These are phyloP conservation scores for Monilinia polystroma DNA, from an alignment of 2,329 filamentous ascomycete genomes.

Conservation along the genomic window DNA sequence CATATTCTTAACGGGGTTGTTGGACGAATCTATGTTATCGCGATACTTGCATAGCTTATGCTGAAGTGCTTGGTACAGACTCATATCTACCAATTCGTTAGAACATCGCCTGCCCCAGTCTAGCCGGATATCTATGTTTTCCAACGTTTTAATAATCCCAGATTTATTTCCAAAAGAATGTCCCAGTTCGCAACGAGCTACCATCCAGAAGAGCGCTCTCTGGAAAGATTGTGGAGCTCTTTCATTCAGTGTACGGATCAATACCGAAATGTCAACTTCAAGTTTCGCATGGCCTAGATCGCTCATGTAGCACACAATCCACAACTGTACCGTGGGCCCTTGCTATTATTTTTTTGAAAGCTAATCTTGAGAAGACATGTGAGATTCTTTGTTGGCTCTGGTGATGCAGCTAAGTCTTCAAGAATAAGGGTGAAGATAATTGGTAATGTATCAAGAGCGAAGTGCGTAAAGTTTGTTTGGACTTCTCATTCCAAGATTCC, in stretches of 20 bases:
- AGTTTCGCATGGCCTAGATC: neutral
- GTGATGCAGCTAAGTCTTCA: rapidly evolving
- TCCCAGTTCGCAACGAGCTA: no score
- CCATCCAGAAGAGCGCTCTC: neutral
- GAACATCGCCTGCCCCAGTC: neutral
- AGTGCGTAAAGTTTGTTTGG: neutral
- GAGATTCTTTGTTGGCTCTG: neutral
- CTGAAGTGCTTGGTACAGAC: neutral
- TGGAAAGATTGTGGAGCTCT: rapidly evolving
- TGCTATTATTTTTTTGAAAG: neutral
- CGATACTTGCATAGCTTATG: neutral
- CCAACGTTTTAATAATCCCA: neutral
- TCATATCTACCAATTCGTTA: neutral
- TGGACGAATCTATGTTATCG: no score
- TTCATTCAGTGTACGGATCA: rapidly evolving
- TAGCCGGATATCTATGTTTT: neutral
- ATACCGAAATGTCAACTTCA: neutral
- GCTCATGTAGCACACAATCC: no score
- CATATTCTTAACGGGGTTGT: no score
- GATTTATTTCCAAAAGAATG: no score
- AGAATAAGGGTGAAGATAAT: neutral
- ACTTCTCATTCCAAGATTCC: neutral
- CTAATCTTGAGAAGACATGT: neutral
- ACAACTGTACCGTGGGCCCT: no score
- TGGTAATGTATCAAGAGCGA: neutral